Percentiles rank a stretch among this genome's conserved stretches.
Evolutionary conservation across 1,284 basidiomycete species (phyloP).

Genomic region (Microbotryum intermedium): DNA sequence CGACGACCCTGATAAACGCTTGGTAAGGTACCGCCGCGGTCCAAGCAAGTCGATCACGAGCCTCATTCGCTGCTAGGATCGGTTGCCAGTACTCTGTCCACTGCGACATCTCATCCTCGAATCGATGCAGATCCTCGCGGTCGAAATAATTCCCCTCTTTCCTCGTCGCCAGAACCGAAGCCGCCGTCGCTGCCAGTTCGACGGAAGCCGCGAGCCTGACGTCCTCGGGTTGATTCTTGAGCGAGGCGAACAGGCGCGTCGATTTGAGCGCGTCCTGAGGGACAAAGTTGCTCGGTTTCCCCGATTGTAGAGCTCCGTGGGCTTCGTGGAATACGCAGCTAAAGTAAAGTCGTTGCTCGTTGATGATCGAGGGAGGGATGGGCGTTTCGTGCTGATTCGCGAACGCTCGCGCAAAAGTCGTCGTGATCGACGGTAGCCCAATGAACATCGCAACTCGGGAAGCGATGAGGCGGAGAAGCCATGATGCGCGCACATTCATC

Average conservation of each 20-base stretch:
- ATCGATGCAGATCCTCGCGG: constrained; percentile 9
- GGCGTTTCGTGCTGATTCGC: constrained; percentile 15
- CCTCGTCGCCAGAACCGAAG: constrained; percentile 4
- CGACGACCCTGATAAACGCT: constrained; percentile 18
- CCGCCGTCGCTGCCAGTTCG: constrained; percentile 23
- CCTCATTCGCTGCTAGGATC: not conserved
- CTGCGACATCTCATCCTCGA: constrained; percentile 16
- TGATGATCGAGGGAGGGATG: constrained; percentile 18
- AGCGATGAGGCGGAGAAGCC: constrained; percentile 22
- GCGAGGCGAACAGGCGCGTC: constrained; percentile 25
- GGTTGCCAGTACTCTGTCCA: constrained; percentile 29
- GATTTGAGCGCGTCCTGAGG: constrained; percentile 21
- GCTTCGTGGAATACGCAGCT: constrained; percentile 26
- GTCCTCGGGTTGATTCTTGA: constrained; percentile 15
- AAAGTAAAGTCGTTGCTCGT: constrained; percentile 22
- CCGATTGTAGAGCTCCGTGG: constrained; percentile 27
- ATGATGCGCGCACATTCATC: constrained; percentile 26
- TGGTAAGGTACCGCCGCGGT: constrained; percentile 21
- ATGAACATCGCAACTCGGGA: constrained; percentile 15
- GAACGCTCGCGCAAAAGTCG: constrained; percentile 23
- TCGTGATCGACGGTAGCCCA: constrained; percentile 17
- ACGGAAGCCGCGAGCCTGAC: constrained; percentile 26
- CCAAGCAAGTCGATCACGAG: constrained; percentile 13
- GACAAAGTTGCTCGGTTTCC: constrained; percentile 20
- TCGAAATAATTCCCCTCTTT: constrained; percentile 18